phyloP scores from a whole-genome alignment of 306 rosid genomes.

The Heteromeles arbutifolia region DNA sequence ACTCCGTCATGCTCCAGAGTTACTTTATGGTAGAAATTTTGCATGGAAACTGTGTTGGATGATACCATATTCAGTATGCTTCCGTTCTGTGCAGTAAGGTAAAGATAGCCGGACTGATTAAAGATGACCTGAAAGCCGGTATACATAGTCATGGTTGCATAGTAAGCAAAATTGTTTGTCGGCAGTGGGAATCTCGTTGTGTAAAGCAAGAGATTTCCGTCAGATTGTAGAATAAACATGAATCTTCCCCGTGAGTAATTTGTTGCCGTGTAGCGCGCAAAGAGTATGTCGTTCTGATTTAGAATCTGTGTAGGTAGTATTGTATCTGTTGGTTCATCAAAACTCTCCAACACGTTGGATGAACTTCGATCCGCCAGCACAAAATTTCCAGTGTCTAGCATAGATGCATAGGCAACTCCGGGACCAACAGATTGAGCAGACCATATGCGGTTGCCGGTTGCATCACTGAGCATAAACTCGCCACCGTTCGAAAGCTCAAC shows the following conservation, averaged over 20 bases:
- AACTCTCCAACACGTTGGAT: slow-evolving; percentile 38
- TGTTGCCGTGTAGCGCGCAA: slow-evolving; percentile 21
- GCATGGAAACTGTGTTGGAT: too few species aligned
- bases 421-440: neutral
- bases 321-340: slow-evolving; percentile 49
- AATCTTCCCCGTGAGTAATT: slow-evolving; percentile 49
- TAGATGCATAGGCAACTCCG: slow-evolving; percentile 26
- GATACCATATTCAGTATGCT: too few species aligned
- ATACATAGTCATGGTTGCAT: neutral
- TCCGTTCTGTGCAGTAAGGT: too few species aligned
- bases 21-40: slow-evolving; percentile 32
- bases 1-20: neutral
- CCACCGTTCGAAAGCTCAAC: slow-evolving; percentile 26
- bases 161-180: too few species aligned
- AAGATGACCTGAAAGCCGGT: too few species aligned
- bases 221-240: slow-evolving; percentile 6
- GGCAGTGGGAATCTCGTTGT: slow-evolving; percentile 31
- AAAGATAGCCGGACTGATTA: too few species aligned
- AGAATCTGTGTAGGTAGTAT: slow-evolving; percentile 45
- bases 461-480: slow-evolving; percentile 16
- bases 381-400: slow-evolving; percentile 58
- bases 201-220: slow-evolving; percentile 24
- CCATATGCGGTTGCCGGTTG: slow-evolving; percentile 20
- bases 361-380: slow-evolving; percentile 20
- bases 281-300: neutral